Percentiles rank a stretch among this genome's conserved stretches.
These are phyloP conservation scores for Colletotrichum sp. DNA, from an alignment of 2,329 filamentous ascomycete species.

Conservation along the genomic window DNA sequence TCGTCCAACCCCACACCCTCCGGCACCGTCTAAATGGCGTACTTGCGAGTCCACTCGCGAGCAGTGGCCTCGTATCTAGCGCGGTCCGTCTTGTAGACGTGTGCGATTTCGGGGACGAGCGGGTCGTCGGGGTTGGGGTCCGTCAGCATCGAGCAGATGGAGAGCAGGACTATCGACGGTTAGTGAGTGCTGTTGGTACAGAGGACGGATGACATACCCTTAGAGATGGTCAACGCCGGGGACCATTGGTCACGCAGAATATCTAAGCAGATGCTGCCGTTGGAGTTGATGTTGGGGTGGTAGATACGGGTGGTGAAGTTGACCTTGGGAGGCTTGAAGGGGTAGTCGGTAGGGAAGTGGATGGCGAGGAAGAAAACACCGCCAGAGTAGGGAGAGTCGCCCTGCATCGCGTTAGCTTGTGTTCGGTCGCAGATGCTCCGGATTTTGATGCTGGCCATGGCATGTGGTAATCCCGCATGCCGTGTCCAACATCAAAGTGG, in stretches of 20 bases:
- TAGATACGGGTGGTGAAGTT: conserved; percentile 99
- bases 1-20: conserved; percentile 9
- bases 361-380: conserved; percentile 99
- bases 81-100: conserved; percentile 99
- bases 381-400: conserved; percentile 96
- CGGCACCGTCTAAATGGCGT: conserved; percentile 75
- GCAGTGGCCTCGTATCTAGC: conserved; percentile 95
- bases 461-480: not conserved
- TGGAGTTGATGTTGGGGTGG: conserved; percentile 99
- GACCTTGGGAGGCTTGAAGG: conserved; percentile 99
- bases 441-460: not conserved
- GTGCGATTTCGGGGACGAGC: conserved; percentile 97
- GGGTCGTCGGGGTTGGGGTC: conserved; percentile 99
- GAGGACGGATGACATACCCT: conserved; percentile 66
- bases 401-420: conserved; percentile 49
- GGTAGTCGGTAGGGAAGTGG: conserved; percentile 99
- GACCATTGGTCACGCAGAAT: conserved; percentile 99
- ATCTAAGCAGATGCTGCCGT: conserved; percentile 98
- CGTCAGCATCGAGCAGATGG: conserved; percentile 99
- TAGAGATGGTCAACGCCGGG: conserved; percentile 96
- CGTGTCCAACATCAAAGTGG: not conserved
- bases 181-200: not conserved
- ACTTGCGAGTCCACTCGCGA: conserved; percentile 98
- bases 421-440: not conserved
- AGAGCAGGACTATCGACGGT: conserved; percentile 76